These are phyloP conservation scores for Sedum album DNA, from an alignment of 164 flowering plant species.

Conservation along the genomic window DNA sequence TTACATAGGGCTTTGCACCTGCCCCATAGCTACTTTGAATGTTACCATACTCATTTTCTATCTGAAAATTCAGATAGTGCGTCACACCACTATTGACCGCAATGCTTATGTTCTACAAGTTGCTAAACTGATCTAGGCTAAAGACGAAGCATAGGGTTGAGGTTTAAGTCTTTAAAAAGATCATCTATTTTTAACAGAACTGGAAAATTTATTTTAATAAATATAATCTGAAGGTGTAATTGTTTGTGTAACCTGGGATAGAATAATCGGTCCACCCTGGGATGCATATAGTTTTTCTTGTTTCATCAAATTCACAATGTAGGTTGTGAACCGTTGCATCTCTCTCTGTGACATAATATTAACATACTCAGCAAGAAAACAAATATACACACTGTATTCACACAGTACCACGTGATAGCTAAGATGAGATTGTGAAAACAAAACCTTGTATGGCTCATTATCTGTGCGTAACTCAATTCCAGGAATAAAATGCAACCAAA, in stretches of 20 bases:
- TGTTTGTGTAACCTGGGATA: constrained; percentile 61
- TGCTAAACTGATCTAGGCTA: no score
- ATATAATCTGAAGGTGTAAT: background rate
- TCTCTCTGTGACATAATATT: constrained; percentile 43
- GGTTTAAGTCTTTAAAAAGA: background rate
- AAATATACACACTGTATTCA: no score
- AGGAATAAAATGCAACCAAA: constrained; percentile 93
- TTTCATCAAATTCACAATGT: constrained; percentile 87
- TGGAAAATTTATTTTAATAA: no score
- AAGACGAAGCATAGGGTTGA: background rate
- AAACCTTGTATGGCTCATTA: constrained; percentile 84
- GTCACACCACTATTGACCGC: background rate
- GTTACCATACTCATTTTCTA: constrained; percentile 95
- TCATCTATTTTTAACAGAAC: no score
- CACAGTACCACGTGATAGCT: background rate
- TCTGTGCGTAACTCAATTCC: constrained; percentile 85
- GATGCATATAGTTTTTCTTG: constrained; percentile 81
- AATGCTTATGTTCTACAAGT: background rate
- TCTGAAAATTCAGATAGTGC: constrained; percentile 30
- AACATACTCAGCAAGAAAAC: background rate
- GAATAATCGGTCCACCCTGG: constrained; percentile 95
- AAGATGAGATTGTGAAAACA: background rate
- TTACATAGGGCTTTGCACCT: constrained; percentile 63
- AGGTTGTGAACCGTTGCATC: constrained; percentile 82
- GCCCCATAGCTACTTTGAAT: constrained; percentile 51